Conservation (phyloP, 1,284 basidiomycete genomes). For the Ceratobasidium theobromae region DNA sequence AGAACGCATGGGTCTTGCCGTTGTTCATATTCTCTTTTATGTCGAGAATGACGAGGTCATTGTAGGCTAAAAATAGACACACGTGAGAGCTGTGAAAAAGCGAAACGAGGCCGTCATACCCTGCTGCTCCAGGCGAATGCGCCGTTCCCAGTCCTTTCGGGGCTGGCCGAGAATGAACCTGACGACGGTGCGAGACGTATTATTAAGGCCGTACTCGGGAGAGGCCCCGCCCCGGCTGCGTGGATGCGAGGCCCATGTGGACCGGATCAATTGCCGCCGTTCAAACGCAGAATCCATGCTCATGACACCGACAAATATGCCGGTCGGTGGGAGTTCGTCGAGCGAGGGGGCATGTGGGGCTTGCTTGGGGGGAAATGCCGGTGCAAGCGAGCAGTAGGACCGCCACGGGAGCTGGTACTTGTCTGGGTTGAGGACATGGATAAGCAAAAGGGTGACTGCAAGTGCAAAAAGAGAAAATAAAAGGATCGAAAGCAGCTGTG, state of each 20-base stretch:
- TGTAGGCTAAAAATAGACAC: slow-evolving; percentile 61
- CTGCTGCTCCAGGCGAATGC: slow-evolving; percentile 88
- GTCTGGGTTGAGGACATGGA: slow-evolving; percentile 93
- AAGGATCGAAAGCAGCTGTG: slow-evolving; percentile 69
- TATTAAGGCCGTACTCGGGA: slow-evolving; percentile 64
- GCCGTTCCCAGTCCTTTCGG: slow-evolving; percentile 72
- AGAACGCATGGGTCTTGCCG: slow-evolving; percentile 84
- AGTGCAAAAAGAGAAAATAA: slow-evolving; percentile 72
- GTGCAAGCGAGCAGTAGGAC: slow-evolving; percentile 73
- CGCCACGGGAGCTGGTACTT: slow-evolving; percentile 94
- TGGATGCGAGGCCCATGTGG: slow-evolving; percentile 85
- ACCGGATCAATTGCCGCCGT: slow-evolving; percentile 85
- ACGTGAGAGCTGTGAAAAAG: slow-evolving; percentile 21
- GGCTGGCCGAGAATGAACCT: slow-evolving; percentile 92
- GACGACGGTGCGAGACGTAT: slow-evolving; percentile 85
- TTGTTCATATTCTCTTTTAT: slow-evolving; percentile 89
- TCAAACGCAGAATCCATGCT: slow-evolving; percentile 85
- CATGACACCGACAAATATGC: slow-evolving; percentile 90
- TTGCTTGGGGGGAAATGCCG: slow-evolving; percentile 46
- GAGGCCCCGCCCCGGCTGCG: slow-evolving; percentile 74
- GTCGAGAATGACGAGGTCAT: slow-evolving; percentile 85
- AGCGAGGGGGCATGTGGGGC: slow-evolving; percentile 50
- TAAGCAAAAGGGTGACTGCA: slow-evolving; percentile 70
- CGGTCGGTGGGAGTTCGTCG: slow-evolving; percentile 81
- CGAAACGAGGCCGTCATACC: slow-evolving; percentile 55